These are phyloP conservation scores for Chaetomiaceae sp. DNA, from an alignment of 2,329 filamentous ascomycete species.

Conservation along the genomic window DNA sequence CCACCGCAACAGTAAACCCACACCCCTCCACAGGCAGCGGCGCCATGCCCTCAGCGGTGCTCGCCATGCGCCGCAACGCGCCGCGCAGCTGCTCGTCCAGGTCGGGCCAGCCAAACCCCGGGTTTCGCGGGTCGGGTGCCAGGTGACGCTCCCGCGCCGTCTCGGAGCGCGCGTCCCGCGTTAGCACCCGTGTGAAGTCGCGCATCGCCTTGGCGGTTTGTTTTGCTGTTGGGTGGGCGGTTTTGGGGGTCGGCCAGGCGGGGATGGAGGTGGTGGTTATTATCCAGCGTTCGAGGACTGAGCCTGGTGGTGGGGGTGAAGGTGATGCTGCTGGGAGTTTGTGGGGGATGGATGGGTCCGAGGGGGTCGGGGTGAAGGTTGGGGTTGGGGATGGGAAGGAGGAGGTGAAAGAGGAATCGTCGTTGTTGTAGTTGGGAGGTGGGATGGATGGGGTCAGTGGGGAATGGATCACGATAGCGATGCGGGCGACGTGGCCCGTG, in stretches of 20 bases:
- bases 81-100: slow-evolving; percentile 70
- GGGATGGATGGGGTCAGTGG: slow-evolving; percentile 11
- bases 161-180: slow-evolving; percentile 17
- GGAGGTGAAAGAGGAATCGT: slow-evolving; percentile 23
- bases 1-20: slow-evolving; percentile 72
- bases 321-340: background rate
- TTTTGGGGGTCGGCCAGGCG: slow-evolving; percentile 30
- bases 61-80: slow-evolving; percentile 57
- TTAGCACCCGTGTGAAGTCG: slow-evolving; percentile 25
- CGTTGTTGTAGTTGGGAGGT: background rate
- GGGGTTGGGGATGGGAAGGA: background rate
- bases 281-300: slow-evolving; percentile 57
- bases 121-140: background rate
- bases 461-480: slow-evolving; percentile 46
- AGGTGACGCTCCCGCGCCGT: slow-evolving; percentile 21
- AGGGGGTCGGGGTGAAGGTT: background rate
- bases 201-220: slow-evolving; percentile 27
- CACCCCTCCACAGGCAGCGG: slow-evolving; percentile 55
- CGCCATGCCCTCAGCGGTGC: slow-evolving; percentile 52
- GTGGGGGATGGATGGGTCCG: background rate
- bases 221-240: background rate
- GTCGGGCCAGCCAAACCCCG: slow-evolving; percentile 48
- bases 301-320: slow-evolving; percentile 28
- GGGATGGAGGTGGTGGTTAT: slow-evolving; percentile 55
- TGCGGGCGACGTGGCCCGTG: slow-evolving; percentile 43